phyloP scores from a whole-genome alignment of 805 yeast genomes.

The Candida nitratophila region DNA sequence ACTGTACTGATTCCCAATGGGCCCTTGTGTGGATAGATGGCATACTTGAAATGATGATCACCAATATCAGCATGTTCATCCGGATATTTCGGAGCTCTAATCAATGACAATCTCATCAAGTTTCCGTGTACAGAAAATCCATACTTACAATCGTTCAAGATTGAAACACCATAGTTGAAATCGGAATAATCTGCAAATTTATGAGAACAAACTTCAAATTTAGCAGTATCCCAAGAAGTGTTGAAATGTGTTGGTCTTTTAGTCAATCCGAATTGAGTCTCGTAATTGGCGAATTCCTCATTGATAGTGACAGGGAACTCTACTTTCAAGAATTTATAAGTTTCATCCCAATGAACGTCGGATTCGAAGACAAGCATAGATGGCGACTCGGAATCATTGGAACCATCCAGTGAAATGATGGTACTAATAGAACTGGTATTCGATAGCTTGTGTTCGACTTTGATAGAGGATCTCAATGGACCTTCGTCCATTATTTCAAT shows the following conservation, averaged over 20 bases:
- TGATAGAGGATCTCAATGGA: constrained; percentile 55
- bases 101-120: constrained; percentile 72
- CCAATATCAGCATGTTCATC: constrained; percentile 97
- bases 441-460: constrained; percentile 56
- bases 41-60: constrained; percentile 72
- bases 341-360: constrained; percentile 80
- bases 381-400: constrained; percentile 26
- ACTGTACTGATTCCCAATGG: constrained; percentile 58
- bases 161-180: constrained; percentile 75
- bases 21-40: constrained; percentile 78
- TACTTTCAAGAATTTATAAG: constrained; percentile 82
- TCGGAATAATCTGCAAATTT: constrained; percentile 91
- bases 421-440: constrained; percentile 54
- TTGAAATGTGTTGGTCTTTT: constrained; percentile 91
- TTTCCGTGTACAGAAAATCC: constrained; percentile 96
- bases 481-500: constrained; percentile 39
- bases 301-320: constrained; percentile 88
- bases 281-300: constrained; percentile 75
- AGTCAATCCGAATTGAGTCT: constrained; percentile 90
- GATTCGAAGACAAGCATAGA: constrained; percentile 46
- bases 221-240: constrained; percentile 94
- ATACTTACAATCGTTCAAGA: constrained; percentile 79
- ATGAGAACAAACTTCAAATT: constrained; percentile 93
- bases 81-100: constrained; percentile 91
- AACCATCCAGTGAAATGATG: constrained; percentile 60